phyloP scores from a whole-genome alignment of 1,284 basidiomycete genomes.

The Boletus smithii region DNA sequence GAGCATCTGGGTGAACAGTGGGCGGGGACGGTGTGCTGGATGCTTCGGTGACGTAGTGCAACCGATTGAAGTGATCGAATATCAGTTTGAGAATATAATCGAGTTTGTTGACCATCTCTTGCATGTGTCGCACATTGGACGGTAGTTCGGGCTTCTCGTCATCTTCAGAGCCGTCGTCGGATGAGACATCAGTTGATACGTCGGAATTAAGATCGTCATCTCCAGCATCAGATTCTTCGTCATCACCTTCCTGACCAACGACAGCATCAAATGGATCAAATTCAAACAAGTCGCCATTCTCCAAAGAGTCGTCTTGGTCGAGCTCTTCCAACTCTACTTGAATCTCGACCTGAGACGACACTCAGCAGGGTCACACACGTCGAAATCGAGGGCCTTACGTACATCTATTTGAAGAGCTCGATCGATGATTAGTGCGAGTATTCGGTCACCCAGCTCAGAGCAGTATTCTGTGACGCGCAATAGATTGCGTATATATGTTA shows the following conservation, averaged over 20 bases:
- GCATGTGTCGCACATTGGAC: conserved; percentile 65
- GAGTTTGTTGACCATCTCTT: conserved; percentile 86
- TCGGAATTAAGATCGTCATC: conserved; percentile 50
- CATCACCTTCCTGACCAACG: conserved; percentile 67
- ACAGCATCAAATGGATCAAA: conserved; percentile 82
- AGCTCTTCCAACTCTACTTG: conserved; percentile 94
- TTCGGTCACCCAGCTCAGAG: conserved; percentile 81
- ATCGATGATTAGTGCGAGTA: conserved; percentile 85
- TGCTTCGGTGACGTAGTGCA: conserved; percentile 34
- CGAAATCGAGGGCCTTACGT: conserved; percentile 33
- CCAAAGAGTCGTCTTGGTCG: conserved; percentile 63
- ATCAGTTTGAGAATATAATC: conserved; percentile 85
- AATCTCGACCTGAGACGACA: conserved; percentile 77
- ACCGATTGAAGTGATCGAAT: conserved; percentile 75
- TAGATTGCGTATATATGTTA: conserved; percentile 91
- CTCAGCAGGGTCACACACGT: conserved; percentile 1
- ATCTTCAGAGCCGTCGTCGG: conserved; percentile 61
- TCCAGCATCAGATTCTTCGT: conserved; percentile 54
- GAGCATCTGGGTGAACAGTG: conserved; percentile 6
- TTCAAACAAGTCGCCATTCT: conserved; percentile 65
- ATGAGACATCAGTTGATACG: conserved; percentile 59
- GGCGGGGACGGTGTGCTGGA: conserved; percentile 13
- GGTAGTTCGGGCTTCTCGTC: conserved; percentile 45
- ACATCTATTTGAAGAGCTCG: conserved; percentile 95
- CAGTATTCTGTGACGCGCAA: conserved; percentile 87